A percentile compares a stretch with the other conserved stretches of the same genome.
Conservation (phyloP, 768 basidiomycete genomes). For the Xerocomus brunneocitrinus region DNA sequence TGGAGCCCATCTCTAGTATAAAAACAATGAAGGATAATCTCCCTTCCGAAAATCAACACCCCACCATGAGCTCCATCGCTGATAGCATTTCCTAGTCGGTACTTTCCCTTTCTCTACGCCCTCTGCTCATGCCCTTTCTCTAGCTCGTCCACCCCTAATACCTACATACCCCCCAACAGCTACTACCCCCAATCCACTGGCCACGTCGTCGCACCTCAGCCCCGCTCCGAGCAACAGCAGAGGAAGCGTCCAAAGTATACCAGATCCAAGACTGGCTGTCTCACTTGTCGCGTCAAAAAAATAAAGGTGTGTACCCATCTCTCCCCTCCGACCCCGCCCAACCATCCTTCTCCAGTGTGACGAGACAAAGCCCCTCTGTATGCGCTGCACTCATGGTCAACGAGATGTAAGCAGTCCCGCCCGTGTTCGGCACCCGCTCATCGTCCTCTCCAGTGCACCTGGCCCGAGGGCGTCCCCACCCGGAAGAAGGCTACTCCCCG, state of each 20-base stretch:
- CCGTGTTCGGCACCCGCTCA: conserved; percentile 11
- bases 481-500: conserved; percentile 60
- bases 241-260: conserved; percentile 91
- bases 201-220: conserved; percentile 46
- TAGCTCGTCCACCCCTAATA: conserved; percentile 35
- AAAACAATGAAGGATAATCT: conserved; percentile 41
- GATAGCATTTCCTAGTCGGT: conserved; percentile 56
- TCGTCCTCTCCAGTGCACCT: conserved; percentile 55
- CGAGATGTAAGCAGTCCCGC: conserved; percentile 54
- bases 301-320: conserved; percentile 64
- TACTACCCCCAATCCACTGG: conserved; percentile 35
- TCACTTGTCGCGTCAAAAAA: conserved; percentile 92
- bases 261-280: conserved; percentile 89
- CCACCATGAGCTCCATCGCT: conserved; percentile 43
- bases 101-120: conserved; percentile 6
- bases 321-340: neutral
- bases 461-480: conserved; percentile 75
- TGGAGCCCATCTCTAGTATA: conserved; percentile 37
- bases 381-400: conserved; percentile 81
- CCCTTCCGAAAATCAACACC: conserved; percentile 33
- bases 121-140: conserved; percentile 18
- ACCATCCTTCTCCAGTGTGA: conserved; percentile 59
- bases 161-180: conserved; percentile 39
- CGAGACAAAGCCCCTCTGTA: conserved; percentile 83
- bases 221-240: conserved; percentile 48